Evolutionary conservation across 179 eudicot species (phyloP).

Genomic region (Carnegiea gigantea): DNA sequence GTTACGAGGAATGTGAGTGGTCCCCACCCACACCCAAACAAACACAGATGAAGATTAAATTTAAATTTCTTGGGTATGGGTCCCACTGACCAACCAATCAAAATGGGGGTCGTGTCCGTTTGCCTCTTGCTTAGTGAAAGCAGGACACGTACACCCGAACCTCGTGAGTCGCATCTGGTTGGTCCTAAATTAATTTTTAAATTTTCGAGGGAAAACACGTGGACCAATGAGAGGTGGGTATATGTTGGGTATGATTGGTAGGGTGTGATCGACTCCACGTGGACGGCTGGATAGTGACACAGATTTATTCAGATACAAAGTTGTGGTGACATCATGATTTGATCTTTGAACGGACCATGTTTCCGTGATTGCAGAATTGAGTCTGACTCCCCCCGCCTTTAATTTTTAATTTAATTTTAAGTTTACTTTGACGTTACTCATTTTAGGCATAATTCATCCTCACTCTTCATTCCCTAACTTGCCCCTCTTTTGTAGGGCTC

Average conservation of each 20-base stretch:
- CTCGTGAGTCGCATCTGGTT: conserved; percentile 16
- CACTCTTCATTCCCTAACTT: background rate
- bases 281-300: conserved; percentile 8
- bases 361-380: conserved; percentile 10
- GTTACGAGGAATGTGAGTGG: conserved; percentile 1
- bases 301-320: background rate
- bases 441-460: background rate
- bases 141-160: conserved; percentile 1
- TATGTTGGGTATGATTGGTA: conserved; percentile 7
- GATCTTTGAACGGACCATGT: background rate
- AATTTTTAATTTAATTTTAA: background rate
- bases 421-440: background rate
- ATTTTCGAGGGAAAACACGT: background rate
- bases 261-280: background rate
- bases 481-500: background rate
- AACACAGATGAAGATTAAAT: background rate
- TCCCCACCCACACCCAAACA: background rate
- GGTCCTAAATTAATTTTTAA: background rate
- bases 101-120: background rate
- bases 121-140: conserved; percentile 6
- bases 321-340: conserved; percentile 12
- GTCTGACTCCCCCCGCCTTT: background rate
- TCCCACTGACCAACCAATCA: background rate
- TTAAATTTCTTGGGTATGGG: background rate
- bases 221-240: conserved; percentile 12